Conservation (phyloP, 768 basidiomycete genomes). For the Kwoniella newhampshirensis region DNA sequence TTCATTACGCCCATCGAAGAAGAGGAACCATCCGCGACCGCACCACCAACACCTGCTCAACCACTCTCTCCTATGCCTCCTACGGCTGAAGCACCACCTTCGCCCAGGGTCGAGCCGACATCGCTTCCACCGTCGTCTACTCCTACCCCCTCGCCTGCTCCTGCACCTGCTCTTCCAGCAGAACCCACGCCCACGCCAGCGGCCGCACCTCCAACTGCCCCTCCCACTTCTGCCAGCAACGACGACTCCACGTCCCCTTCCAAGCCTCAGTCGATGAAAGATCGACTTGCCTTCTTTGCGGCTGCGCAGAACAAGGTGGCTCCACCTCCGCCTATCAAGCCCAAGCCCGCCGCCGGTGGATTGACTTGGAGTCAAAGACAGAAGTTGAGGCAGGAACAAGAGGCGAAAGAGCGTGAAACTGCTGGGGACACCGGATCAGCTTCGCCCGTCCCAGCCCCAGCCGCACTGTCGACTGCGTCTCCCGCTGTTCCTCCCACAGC, state of each 20-base stretch:
- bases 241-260: slow-evolving; percentile 15
- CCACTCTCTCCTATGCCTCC: slow-evolving; percentile 15
- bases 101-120: slow-evolving; percentile 10
- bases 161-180: slow-evolving; percentile 8
- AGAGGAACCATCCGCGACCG: slow-evolving; percentile 14
- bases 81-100: slow-evolving; percentile 19
- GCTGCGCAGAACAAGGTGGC: slow-evolving; percentile 38
- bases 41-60: slow-evolving; percentile 3
- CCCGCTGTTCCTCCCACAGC: slow-evolving; percentile 17
- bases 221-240: not conserved
- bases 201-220: slow-evolving; percentile 4
- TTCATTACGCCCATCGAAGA: slow-evolving; percentile 44
- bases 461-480: too few relatives aligned
- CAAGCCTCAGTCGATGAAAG: slow-evolving; percentile 44
- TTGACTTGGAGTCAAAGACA: slow-evolving; percentile 52
- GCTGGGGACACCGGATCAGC: slow-evolving; percentile 17
- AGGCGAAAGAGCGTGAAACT: slow-evolving; percentile 39
- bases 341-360: slow-evolving; percentile 46
- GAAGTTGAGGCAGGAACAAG: slow-evolving; percentile 47
- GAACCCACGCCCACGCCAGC: slow-evolving; percentile 17
- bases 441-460: slow-evolving; percentile 18
- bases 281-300: slow-evolving; percentile 50
- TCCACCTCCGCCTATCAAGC: slow-evolving; percentile 50
- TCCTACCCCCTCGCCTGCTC: slow-evolving; percentile 13
- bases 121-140: slow-evolving; percentile 20